phyloP scores from a whole-genome alignment of 352 stramenopile genomes.

The Phytophthora ramorum region DNA sequence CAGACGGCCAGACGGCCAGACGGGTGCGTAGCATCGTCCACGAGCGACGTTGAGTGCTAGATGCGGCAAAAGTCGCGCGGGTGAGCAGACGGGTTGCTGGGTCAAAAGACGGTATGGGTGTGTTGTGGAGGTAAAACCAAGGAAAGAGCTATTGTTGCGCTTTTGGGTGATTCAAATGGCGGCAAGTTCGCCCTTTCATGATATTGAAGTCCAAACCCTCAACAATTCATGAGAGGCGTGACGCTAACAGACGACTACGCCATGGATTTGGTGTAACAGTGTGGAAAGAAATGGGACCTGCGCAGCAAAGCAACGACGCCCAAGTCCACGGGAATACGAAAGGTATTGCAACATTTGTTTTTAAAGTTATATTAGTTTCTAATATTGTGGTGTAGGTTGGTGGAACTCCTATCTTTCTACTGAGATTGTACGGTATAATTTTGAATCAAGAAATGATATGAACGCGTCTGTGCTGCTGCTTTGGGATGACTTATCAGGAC shows the following conservation, averaged over 20 bases:
- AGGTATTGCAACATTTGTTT: slow-evolving; percentile 11
- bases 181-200: neutral
- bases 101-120: slow-evolving; percentile 13
- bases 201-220: neutral
- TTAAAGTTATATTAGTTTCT: too few relatives aligned
- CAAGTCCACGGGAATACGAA: slow-evolving; percentile 2
- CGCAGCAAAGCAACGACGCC: neutral
- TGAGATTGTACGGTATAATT: slow-evolving; percentile 9
- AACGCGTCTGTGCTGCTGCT: slow-evolving; percentile 11
- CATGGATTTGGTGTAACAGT: neutral
- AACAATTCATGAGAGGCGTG: neutral
- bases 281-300: neutral
- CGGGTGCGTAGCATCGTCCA: too few relatives aligned
- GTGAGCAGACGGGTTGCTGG: too few relatives aligned
- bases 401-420: too few relatives aligned
- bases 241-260: neutral
- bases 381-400: too few relatives aligned
- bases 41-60: too few relatives aligned
- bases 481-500: slow-evolving; percentile 4
- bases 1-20: too few relatives aligned
- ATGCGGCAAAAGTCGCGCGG: too few relatives aligned
- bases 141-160: slow-evolving; percentile 3
- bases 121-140: slow-evolving; percentile 2
- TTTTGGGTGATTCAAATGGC: neutral
- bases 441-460: neutral